Base-by-base conservation (phyloP, 192 early-diverging fungal species). In the Dissophora globulifera region DNA sequence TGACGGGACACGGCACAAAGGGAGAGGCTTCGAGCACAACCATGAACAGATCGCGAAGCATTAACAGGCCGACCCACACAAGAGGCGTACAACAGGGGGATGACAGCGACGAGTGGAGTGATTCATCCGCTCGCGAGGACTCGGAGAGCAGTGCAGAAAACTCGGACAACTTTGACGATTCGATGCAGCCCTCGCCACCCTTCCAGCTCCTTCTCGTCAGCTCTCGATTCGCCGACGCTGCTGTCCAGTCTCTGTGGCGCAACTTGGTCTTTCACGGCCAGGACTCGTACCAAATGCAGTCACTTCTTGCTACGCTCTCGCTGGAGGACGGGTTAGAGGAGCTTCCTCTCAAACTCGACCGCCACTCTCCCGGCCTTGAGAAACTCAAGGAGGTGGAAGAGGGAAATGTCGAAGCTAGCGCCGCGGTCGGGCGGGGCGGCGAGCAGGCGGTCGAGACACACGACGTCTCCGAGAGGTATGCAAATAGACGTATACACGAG, bases 231-330 rank as follows among this genome's bases (percentile, higher is more conserved):
- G 63, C 72, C 26, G 58, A 76, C 47, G 72, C 72, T 2, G 72
- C 72, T 15, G 58, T 67, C 1, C 56, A 67, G 17, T 49, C 58
- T 4, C 51, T 76, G 1, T 67, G 64, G 51, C 50, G 63, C 33
- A 60, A 58, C n/a, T 13, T 76, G 0, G 72, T 76, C 46, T 76
- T 76, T 20, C 72, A 76, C 51, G 72, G 72, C 19, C 72, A 76
- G 31, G 64, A 76, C 25, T 9, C 46, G 1, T 61, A 58, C 47
- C 58, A 67, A 30, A 50, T 62, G 50, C 50, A 62, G 31, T 50
- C 63, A 2, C 58, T 76, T 23, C 46, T 76, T 3, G n/a, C 57
- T 3, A 62, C 52, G 11, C 53, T 76, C 2, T 47, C 29, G 11
- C 64, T 59, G 43, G 62, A 66, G 1, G 62, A 75, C 42, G 69